These are phyloP conservation scores for Ganoderma lingzhi DNA, from an alignment of 1,284 basidiomycete species.

Conservation along the genomic window DNA sequence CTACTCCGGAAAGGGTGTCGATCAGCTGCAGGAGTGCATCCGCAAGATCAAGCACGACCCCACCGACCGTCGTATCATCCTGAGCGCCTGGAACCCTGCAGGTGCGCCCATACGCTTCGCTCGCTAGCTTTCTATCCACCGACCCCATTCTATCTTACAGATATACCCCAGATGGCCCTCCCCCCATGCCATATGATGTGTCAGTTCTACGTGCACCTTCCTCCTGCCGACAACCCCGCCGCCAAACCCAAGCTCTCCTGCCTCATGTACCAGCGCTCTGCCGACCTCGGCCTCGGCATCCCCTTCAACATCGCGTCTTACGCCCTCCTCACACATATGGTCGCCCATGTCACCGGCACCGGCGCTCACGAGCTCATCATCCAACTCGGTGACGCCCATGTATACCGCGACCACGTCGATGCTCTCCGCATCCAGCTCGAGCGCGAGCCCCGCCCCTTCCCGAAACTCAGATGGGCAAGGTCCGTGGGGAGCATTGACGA, in stretches of 20 bases:
- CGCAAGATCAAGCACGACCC: slow-evolving; percentile 93
- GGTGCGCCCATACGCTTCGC: slow-evolving; percentile 57
- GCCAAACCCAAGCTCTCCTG: slow-evolving; percentile 85
- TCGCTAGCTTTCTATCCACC: background rate
- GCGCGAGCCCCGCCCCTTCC: slow-evolving; percentile 85
- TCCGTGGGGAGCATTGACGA: slow-evolving; percentile 82
- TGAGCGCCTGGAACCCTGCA: slow-evolving; percentile 98
- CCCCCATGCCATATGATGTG: slow-evolving; percentile 99
- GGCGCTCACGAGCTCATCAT: slow-evolving; percentile 90
- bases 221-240: slow-evolving; percentile 56
- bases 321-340: slow-evolving; percentile 95
- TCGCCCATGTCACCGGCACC: slow-evolving; percentile 90
- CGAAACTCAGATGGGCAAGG: slow-evolving; percentile 79
- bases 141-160: slow-evolving; percentile 48
- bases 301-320: slow-evolving; percentile 99
- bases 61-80: slow-evolving; percentile 94
- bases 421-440: slow-evolving; percentile 86
- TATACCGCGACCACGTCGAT: slow-evolving; percentile 93
- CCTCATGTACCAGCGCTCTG: slow-evolving; percentile 98
- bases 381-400: slow-evolving; percentile 96
- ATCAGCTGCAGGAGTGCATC: slow-evolving; percentile 91
- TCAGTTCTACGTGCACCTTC: slow-evolving; percentile 97
- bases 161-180: slow-evolving; percentile 93
- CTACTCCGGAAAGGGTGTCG: slow-evolving; percentile 91
- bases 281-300: slow-evolving; percentile 95